Percentiles rank a stretch among this genome's conserved stretches.
These are phyloP conservation scores for Thraustotheca clavata DNA, from an alignment of 352 stramenopile genomes.

Conservation along the genomic window DNA sequence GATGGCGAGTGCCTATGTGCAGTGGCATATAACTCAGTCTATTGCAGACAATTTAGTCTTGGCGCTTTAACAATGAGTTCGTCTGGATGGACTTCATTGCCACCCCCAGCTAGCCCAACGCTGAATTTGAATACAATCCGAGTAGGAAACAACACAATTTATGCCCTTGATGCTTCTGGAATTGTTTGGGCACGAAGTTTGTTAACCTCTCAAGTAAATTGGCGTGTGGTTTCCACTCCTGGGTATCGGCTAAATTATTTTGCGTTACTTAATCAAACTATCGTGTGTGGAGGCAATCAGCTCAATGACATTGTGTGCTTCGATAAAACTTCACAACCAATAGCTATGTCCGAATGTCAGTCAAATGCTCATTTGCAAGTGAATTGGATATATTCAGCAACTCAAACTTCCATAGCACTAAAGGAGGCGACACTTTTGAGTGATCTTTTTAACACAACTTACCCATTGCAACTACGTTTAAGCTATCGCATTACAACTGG, in stretches of 20 bases:
- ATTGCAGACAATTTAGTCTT: neutral
- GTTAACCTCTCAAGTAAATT: neutral
- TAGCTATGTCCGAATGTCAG: neutral
- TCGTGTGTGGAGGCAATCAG: neutral
- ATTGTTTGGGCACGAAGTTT: neutral
- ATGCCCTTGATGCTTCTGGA: neutral
- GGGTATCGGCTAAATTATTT: neutral
- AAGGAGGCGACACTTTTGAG: neutral
- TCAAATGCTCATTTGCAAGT: neutral
- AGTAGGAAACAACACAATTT: neutral
- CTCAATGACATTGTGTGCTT: neutral
- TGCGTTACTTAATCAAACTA: neutral
- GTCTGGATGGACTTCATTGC: neutral
- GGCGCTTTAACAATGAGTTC: too few relatives aligned
- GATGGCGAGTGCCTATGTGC: neutral
- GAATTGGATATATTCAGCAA: neutral
- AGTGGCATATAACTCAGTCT: neutral
- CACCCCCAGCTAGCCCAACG: neutral
- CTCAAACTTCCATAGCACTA: neutral
- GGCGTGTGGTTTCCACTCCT: neutral
- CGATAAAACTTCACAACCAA: neutral
- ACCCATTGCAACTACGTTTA: neutral
- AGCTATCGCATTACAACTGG: neutral
- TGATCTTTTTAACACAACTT: neutral
- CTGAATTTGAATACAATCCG: neutral